Conservation (phyloP, 2,329 filamentous ascomycete species). For the Hypomyces rosellus region DNA sequence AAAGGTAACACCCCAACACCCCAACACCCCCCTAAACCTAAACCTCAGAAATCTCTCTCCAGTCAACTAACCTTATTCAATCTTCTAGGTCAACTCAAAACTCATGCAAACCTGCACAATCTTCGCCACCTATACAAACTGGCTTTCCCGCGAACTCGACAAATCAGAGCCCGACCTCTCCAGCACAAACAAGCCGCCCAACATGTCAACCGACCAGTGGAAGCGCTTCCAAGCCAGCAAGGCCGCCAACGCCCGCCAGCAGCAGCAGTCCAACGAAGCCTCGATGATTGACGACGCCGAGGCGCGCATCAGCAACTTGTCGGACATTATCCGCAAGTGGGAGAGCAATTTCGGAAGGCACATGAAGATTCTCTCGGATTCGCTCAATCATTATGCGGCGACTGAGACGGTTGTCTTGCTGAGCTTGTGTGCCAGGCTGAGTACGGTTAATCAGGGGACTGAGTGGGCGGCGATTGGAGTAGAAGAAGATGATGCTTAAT, state of each 20-base stretch:
- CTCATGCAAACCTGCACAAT: slow-evolving; percentile 93
- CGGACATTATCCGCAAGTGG: slow-evolving; percentile 84
- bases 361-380: slow-evolving; percentile 88
- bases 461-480: slow-evolving; percentile 54
- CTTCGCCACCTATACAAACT: slow-evolving; percentile 86
- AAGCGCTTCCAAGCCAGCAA: slow-evolving; percentile 46
- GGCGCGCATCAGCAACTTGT: slow-evolving; percentile 64
- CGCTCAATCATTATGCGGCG: slow-evolving; percentile 92
- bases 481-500: slow-evolving; percentile 46
- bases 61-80: not conserved
- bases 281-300: slow-evolving; percentile 33
- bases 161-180: slow-evolving; percentile 75
- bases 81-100: slow-evolving; percentile 81
- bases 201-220: slow-evolving; percentile 58
- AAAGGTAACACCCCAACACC: slow-evolving; percentile 58
- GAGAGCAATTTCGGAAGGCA: slow-evolving; percentile 90
- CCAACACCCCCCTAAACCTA: not conserved
- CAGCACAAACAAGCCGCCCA: slow-evolving; percentile 49
- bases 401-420: slow-evolving; percentile 94
- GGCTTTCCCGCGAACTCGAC: slow-evolving; percentile 76
- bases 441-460: slow-evolving; percentile 72
- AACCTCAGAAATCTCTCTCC: not conserved
- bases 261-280: slow-evolving; percentile 30
- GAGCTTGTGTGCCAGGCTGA: slow-evolving; percentile 76
- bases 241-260: slow-evolving; percentile 30